These are phyloP conservation scores for Gracilaria gracilis DNA, from an alignment of 23 red algal genomes.

Conservation along the genomic window DNA sequence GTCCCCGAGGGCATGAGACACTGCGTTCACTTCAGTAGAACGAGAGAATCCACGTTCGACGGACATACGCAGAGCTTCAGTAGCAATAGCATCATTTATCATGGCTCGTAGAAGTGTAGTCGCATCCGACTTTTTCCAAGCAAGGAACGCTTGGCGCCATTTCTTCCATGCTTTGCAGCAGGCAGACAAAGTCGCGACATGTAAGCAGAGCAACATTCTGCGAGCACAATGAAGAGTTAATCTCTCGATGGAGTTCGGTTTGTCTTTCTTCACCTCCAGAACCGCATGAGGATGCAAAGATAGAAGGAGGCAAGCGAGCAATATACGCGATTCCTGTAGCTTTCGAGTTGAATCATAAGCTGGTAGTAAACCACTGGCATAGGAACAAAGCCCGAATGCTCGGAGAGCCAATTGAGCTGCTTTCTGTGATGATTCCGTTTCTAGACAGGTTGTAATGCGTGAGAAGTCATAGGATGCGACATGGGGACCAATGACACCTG, in stretches of 20 bases:
- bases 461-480: slow-evolving; percentile 33
- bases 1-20: slow-evolving; percentile 13
- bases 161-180: slow-evolving; percentile 41
- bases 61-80: slow-evolving; percentile 41
- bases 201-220: slow-evolving; percentile 49
- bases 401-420: slow-evolving; percentile 45
- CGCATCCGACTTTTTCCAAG: slow-evolving; percentile 62
- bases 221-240: slow-evolving; percentile 41
- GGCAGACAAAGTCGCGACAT: slow-evolving; percentile 39
- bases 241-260: slow-evolving; percentile 3
- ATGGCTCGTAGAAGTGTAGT: slow-evolving; percentile 20
- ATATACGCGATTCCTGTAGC: slow-evolving; percentile 22
- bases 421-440: slow-evolving; percentile 47
- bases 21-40: slow-evolving; percentile 16
- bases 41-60: slow-evolving; percentile 44
- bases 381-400: slow-evolving; percentile 35
- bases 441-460: slow-evolving; percentile 31
- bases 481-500: slow-evolving; percentile 42
- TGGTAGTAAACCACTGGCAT: neutral
- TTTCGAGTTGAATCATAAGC: neutral
- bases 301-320: slow-evolving; percentile 41
- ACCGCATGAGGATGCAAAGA: slow-evolving; percentile 59
- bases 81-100: slow-evolving; percentile 63
- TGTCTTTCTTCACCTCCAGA: slow-evolving; percentile 23
- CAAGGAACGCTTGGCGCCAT: slow-evolving; percentile 51